Evolutionary conservation across 176 grass and related monocot species (phyloP).

Genomic region (barley (Hordeum vulgare)): DNA sequence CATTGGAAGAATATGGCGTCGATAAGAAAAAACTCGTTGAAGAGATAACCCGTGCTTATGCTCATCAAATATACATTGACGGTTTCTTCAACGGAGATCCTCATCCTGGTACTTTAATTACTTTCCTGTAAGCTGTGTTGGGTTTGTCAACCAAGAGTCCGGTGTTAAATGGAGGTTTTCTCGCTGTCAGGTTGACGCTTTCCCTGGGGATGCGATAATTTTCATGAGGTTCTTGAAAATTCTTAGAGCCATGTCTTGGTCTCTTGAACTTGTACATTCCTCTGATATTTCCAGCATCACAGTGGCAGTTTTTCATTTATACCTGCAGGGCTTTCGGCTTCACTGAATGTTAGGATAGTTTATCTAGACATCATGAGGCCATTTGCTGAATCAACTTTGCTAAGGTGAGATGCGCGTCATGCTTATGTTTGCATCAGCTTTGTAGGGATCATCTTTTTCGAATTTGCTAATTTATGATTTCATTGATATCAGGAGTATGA

Average conservation of each 20-base stretch:
- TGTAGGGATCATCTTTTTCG: slow-evolving; percentile 6
- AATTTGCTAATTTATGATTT: slow-evolving; percentile 19
- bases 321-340: slow-evolving; percentile 77
- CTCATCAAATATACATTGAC: slow-evolving; percentile 97
- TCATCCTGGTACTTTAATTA: slow-evolving; percentile 72
- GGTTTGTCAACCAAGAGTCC: background rate
- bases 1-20: slow-evolving; percentile 69
- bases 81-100: slow-evolving; percentile 98
- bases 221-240: slow-evolving; percentile 92
- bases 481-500: slow-evolving; percentile 46
- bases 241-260: slow-evolving; percentile 72
- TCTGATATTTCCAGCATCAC: background rate
- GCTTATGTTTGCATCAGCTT: slow-evolving; percentile 2
- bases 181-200: slow-evolving; percentile 81
- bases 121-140: slow-evolving; percentile 3
- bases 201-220: slow-evolving; percentile 96
- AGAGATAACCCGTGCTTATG: slow-evolving; percentile 96
- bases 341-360: slow-evolving; percentile 74
- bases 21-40: slow-evolving; percentile 92
- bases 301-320: background rate
- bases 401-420: slow-evolving; percentile 50
- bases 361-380: slow-evolving; percentile 98
- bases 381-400: slow-evolving; percentile 91
- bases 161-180: slow-evolving; percentile 2
- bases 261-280: slow-evolving; percentile 14